Base-by-base conservation (phyloP, 2,329 filamentous ascomycete genomes). In the Ophiostoma sp. region DNA sequence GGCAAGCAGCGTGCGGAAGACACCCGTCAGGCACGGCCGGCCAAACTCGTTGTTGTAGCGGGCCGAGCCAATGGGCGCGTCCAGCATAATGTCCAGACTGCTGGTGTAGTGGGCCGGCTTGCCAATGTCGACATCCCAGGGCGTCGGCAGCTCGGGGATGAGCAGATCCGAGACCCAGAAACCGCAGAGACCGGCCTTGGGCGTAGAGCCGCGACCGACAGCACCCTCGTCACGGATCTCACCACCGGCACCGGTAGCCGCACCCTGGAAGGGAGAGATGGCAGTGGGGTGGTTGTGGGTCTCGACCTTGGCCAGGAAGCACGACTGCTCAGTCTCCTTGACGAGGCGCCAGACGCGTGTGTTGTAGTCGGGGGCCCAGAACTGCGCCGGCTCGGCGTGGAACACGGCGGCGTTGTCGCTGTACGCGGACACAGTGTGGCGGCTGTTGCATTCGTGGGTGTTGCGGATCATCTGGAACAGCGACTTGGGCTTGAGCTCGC, bases 1-100 rank as follows among this genome's bases (percentile, higher is more conserved):
- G 60, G 89, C 90, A 42, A 96, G 86, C 49, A 99, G 84, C 0
- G 95, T 99, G 70, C 94, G 85, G 83, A 99, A 99, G 76, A 93
- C 94, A 36, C 95, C 95, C 2, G 89, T 86, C 12, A 96, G 89
- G 75, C 89, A 93, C 47, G 95, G 94, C 49, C 95, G 87, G 40
- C 95, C 95, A 75, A 98, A 99, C 76, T 97, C 95, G 76, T 99
- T 99, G 82, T 98, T 98, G 83, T 96, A 98, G 27, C 92, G 88
- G 66, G 95, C 95, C 74, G 91, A 95, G 47, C 95, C 95, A 73
- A 99, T 95, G 0, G 95, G 95, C 0, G 93, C 95, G 77, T 99
- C 94, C 11, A 98, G 83, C 94, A 99, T 98, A 74, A 99, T 98
- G 76, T 98, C 93, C 49, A 97, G 81, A 79, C 91, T 93, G 80